phyloP scores from a whole-genome alignment of 2,329 filamentous ascomycete genomes.

The Epichloe gansuensis region DNA sequence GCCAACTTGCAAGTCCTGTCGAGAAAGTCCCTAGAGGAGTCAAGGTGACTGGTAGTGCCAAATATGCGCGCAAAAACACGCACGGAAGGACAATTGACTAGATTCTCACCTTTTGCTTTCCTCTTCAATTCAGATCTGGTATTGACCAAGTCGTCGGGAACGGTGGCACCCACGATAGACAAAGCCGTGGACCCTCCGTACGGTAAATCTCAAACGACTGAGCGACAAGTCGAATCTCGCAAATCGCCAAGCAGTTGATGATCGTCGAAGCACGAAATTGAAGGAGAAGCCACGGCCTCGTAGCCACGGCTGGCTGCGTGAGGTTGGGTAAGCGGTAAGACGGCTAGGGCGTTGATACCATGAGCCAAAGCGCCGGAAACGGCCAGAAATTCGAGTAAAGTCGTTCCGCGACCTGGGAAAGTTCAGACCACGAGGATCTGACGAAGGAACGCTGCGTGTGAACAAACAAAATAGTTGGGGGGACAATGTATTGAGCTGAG shows the following conservation, averaged over 20 bases:
- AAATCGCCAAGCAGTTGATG: not conserved
- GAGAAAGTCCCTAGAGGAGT: not conserved
- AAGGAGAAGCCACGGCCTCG: conserved; percentile 2
- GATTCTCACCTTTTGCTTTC: not conserved
- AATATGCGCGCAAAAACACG: not conserved
- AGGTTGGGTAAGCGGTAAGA: conserved; percentile 4
- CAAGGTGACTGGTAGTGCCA: not conserved
- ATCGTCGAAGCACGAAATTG: conserved; percentile 6
- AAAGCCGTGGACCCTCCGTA: conserved; percentile 13
- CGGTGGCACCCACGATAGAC: conserved; percentile 13
- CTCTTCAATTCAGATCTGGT: not conserved
- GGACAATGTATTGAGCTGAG: conserved; percentile 32
- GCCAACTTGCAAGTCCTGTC: not conserved
- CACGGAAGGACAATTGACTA: not conserved
- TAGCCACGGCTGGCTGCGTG: not conserved
- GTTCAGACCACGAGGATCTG: conserved; percentile 3
- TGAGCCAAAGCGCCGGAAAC: conserved; percentile 7
- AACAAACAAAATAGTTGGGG: conserved; percentile 8
- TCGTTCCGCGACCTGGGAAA: conserved; percentile 4
- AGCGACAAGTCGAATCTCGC: conserved; percentile 1
- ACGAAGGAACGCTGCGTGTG: conserved; percentile 7
- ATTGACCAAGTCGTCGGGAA: conserved; percentile 11
- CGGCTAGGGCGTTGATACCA: conserved; percentile 2
- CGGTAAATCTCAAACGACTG: conserved; percentile 7
- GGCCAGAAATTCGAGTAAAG: conserved; percentile 1